Conservation (phyloP, 2,329 filamentous ascomycete species). For the Penicillium sumatraense region DNA sequence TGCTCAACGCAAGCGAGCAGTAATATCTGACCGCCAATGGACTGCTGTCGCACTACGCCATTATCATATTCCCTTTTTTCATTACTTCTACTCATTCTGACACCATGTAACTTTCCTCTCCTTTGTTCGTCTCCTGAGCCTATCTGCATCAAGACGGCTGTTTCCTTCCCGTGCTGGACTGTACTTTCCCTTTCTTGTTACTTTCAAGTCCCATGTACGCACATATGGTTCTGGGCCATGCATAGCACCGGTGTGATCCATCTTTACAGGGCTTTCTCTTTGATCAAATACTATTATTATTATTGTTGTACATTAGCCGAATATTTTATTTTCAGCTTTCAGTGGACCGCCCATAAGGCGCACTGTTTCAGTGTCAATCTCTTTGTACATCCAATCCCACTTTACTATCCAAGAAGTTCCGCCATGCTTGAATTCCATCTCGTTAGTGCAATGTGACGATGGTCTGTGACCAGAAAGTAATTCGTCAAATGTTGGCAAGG, state of each 20-base stretch:
- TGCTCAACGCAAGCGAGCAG: constrained; percentile 37
- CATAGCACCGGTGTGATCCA: constrained; percentile 29
- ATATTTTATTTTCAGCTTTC: constrained; percentile 17
- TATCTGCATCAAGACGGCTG: constrained; percentile 5
- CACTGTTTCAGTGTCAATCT: constrained; percentile 38
- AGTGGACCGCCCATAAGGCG: constrained; percentile 36
- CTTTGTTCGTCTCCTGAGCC: constrained; percentile 6
- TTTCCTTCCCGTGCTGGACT: constrained; percentile 15
- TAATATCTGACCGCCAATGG: constrained; percentile 5
- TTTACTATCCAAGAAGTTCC: constrained; percentile 28
- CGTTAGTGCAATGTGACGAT: background rate
- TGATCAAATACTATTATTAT: constrained; percentile 16
- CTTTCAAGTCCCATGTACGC: constrained; percentile 16
- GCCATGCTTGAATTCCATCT: constrained; percentile 10
- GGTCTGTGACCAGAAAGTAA: constrained; percentile 17
- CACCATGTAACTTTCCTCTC: constrained; percentile 4
- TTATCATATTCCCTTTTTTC: constrained; percentile 1
- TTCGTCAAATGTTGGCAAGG: constrained; percentile 34
- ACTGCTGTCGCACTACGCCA: constrained; percentile 5
- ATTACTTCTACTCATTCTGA: background rate
- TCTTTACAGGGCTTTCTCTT: constrained; percentile 18
- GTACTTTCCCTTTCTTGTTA: constrained; percentile 19
- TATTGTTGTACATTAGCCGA: constrained; percentile 30
- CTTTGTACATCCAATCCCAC: constrained; percentile 49
- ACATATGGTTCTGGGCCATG: constrained; percentile 26